Evolutionary conservation across 805 yeast species (phyloP), one percentile per base, ranked within the genome.

Genomic region (Candida michaelii): DNA sequence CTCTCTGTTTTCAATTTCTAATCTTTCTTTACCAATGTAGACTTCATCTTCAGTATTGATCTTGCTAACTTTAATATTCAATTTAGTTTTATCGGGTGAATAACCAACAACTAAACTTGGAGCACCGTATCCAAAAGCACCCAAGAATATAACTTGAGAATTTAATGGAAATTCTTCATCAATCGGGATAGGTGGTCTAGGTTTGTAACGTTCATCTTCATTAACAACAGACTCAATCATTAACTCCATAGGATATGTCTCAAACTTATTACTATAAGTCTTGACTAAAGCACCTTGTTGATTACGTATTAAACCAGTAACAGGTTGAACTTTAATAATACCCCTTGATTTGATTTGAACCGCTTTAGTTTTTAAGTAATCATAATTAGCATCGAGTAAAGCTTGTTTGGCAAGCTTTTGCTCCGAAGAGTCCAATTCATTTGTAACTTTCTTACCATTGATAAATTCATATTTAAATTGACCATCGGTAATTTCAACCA

Each of bases 81-180:
- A 63, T 46, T 62, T 65, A 36, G 59, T 57, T 3, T 53, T 47
- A 11, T 51, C 58, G 17, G 72, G 69, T 23, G 70, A 71, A 54
- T 83, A 79, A 0, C 86, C 91, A 36, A 75, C 76, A 34, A 86
- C 76, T 16, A 69, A 69, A 4, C 89, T 87, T 33, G 85, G 81
- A 4, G 88, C 77, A 42, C 99, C 98, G 59, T 88, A 93, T 1
- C 90, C 95, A 61, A 82, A 80, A 19, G 83, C 88, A 36, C 97
- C 95, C 47, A 93, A 69, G 58, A 87, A 87, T 7, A 91, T 78
- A 19, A 82, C 90, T 39, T 80, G 77, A 0, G 85, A 74, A 12
- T 77, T 83, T 3, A 74, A 41, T 14, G 97, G 97, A 63, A 76
- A 93, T 60, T 91, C 97, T 49, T 86, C 79, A 6, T 80, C 83